phyloP scores from a whole-genome alignment of 2,329 filamentous ascomycete species.

The Endocalyx cinctus region DNA sequence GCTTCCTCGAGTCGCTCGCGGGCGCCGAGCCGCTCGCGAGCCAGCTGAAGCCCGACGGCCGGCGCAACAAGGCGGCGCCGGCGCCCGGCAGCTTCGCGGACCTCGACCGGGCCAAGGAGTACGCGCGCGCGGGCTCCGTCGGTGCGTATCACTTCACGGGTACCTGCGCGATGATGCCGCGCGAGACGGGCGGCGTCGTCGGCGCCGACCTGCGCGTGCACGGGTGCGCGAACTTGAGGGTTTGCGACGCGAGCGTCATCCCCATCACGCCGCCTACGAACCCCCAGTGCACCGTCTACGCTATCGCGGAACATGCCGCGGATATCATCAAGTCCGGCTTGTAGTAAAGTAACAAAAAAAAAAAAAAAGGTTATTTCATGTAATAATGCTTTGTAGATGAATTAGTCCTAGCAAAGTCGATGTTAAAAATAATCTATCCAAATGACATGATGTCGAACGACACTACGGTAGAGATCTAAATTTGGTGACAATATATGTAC shows the following conservation, averaged over 20 bases:
- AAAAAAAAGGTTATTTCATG: too few relatives aligned
- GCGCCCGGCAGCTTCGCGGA: neutral
- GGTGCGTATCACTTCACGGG: conserved; percentile 7
- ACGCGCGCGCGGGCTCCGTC: conserved; percentile 1
- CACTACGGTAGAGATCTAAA: too few relatives aligned
- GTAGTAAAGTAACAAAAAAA: too few relatives aligned
- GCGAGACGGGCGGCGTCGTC: conserved; percentile 11
- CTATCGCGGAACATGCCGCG: conserved; percentile 9
- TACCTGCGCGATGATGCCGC: conserved; percentile 10
- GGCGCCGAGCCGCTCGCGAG: neutral
- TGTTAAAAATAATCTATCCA: too few relatives aligned
- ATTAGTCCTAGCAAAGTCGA: too few relatives aligned
- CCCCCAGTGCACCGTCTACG: conserved; percentile 13
- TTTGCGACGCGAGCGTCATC: conserved; percentile 10
- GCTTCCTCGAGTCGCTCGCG: neutral
- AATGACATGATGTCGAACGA: too few relatives aligned
- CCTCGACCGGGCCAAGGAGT: conserved; percentile 1
- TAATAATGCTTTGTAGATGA: too few relatives aligned
- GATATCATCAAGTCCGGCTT: conserved; percentile 14
- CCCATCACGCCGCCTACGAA: conserved; percentile 7
- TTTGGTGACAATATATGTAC: too few relatives aligned
- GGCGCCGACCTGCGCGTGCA: conserved; percentile 8
- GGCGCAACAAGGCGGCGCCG: conserved; percentile 1
- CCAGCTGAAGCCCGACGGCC: conserved; percentile 1
- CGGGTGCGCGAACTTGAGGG: conserved; percentile 8